phyloP scores from a whole-genome alignment of 148 eudicot species.

The Camellia granthamiana region DNA sequence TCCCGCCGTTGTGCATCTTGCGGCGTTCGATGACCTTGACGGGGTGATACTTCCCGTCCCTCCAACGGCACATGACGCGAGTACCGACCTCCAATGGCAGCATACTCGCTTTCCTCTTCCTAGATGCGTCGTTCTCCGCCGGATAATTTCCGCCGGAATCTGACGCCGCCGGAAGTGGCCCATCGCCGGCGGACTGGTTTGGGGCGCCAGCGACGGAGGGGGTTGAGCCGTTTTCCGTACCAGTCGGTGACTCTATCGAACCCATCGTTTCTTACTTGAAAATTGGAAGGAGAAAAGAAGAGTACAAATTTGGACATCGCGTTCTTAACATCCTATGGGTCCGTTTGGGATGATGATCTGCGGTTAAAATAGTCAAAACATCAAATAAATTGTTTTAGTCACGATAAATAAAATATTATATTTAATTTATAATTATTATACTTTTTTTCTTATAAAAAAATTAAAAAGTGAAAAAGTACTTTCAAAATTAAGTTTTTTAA shows the following conservation, averaged over 20 bases:
- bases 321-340: too few relatives aligned
- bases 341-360: too few relatives aligned
- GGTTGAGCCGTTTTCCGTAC: constrained; percentile 40
- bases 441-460: too few relatives aligned
- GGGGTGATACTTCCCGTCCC: constrained; percentile 77
- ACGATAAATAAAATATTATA: too few relatives aligned
- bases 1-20: constrained; percentile 32
- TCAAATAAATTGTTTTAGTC: too few relatives aligned
- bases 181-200: constrained; percentile 25
- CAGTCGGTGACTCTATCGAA: constrained; percentile 54
- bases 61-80: constrained; percentile 83
- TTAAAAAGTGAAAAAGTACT: too few relatives aligned
- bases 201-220: constrained; percentile 29
- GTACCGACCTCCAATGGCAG: constrained; percentile 81
- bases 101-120: constrained; percentile 34
- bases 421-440: too few relatives aligned
- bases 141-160: constrained; percentile 15
- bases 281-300: background rate
- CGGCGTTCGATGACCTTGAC: constrained; percentile 94
- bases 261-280: constrained; percentile 38
- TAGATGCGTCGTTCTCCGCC: constrained; percentile 27
- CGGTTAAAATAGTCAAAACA: too few relatives aligned
- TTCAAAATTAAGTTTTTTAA: too few relatives aligned
- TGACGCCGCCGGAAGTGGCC: constrained; percentile 19
- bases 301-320: background rate